These are phyloP conservation scores for Solanum hybrid DNA, from an alignment of 305 asterid genomes.

Conservation along the genomic window DNA sequence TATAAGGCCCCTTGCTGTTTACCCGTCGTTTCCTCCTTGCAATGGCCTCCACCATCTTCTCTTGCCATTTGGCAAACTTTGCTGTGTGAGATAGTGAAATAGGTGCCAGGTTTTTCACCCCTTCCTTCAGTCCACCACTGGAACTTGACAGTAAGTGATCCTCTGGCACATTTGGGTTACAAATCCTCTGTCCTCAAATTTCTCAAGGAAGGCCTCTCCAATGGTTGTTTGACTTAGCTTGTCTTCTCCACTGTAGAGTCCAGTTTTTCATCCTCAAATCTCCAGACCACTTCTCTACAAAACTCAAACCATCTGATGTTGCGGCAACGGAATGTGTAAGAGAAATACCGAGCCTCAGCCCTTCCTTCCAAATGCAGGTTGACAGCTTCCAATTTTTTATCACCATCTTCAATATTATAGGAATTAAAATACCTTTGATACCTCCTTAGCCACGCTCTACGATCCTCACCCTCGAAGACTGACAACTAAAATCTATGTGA, in stretches of 20 bases:
- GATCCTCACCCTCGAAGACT: neutral
- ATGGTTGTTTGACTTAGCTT: neutral
- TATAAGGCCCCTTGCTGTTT: neutral
- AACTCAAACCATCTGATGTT: neutral
- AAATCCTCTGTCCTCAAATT: neutral
- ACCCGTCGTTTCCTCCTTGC: neutral
- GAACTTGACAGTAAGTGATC: neutral
- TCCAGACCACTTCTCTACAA: neutral
- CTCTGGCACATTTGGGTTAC: neutral
- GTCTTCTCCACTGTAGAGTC: neutral
- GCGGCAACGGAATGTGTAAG: neutral
- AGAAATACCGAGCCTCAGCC: neutral
- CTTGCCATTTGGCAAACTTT: neutral
- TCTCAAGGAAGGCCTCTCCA: neutral
- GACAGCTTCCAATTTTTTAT: neutral
- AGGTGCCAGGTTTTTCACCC: neutral
- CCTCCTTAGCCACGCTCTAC: neutral
- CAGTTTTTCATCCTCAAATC: neutral
- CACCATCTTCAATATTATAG: neutral
- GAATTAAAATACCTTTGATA: neutral
- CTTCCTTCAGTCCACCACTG: neutral
- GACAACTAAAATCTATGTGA: neutral
- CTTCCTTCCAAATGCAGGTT: neutral
- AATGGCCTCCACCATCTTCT: neutral
- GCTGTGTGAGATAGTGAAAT: neutral